Evolutionary conservation across 371 early-diverging fungal species (phyloP).

Genomic region (Syncephalis fuscata): DNA sequence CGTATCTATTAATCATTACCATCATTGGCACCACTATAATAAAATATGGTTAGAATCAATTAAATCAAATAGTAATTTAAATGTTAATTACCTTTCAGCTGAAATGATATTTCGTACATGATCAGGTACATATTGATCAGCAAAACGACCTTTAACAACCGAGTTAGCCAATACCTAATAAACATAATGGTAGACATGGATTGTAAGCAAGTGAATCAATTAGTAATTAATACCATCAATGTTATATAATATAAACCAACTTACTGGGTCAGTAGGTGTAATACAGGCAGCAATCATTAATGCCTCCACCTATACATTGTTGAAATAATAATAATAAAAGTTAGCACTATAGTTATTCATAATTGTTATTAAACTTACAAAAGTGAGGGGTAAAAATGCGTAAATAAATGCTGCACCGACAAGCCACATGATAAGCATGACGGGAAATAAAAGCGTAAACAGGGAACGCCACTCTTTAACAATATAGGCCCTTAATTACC

Average conservation of each 20-base stretch:
- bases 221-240: too few relatives aligned
- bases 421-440: constrained; percentile 81
- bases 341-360: too few relatives aligned
- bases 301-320: too few relatives aligned
- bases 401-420: constrained; percentile 53
- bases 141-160: constrained; percentile 87
- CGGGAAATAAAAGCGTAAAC: constrained; percentile 62
- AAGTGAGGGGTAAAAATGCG: constrained; percentile 37
- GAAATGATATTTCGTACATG: constrained; percentile 66
- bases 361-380: too few relatives aligned
- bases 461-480: constrained; percentile 45
- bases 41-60: too few relatives aligned
- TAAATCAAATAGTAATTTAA: too few relatives aligned
- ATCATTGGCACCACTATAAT: constrained; percentile 54
- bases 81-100: constrained; percentile 61
- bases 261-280: constrained; percentile 95
- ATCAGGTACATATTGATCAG: constrained; percentile 71
- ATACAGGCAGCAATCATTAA: constrained; percentile 76
- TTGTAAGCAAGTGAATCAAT: too few relatives aligned
- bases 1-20: constrained; percentile 10
- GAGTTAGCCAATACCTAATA: constrained; percentile 86
- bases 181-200: too few relatives aligned
- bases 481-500: constrained; percentile 42
- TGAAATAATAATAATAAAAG: too few relatives aligned
- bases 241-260: too few relatives aligned